Base-by-base conservation (phyloP, 805 yeast genomes). In the Ogataea naganishii region DNA sequence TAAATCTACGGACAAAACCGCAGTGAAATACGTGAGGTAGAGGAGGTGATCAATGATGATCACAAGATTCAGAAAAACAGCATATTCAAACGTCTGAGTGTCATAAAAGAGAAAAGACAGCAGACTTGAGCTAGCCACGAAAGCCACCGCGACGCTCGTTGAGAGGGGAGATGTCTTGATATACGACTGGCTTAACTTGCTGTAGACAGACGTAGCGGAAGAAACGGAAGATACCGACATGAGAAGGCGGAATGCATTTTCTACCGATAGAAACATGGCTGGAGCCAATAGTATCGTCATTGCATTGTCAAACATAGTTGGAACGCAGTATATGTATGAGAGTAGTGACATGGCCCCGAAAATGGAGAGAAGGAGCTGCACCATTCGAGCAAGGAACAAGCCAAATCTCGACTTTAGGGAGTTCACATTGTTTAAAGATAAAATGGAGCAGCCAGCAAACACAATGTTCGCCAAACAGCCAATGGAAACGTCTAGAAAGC, bases 1-100 rank as follows among this genome's bases (percentile, higher is more conserved):
- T 18, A 76, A 55, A 53, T 84, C 94, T 22, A 83, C 69, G 12
- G 79, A 64, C 18, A 82, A 55, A 2, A 81, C 72, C 0, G 85
- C 74, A 2, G 75, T 58, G 35, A 81, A 69, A 49, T 64, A 82
- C 1, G 88, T 70, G 28, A 74, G 46, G 39, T 77, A 84, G 22
- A 83, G 54, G 5, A 67, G 33, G 44, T 73, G 80, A 38, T 80
- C 83, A 23, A 77, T 51, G 2, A 71, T 18, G n/a, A 80, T 40
- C n/a, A n/a, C n/a, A n/a, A n/a, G n/a, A n/a, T n/a, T n/a, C n/a
- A n/a, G n/a, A n/a, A n/a, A n/a, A n/a, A 64, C 38, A 31, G 73
- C 66, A 25, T 62, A 61, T 30, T 63, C 59, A 28, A 51, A 48
- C 5, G 64, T 55, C 13, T 45, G 22, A 18, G 29, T 28, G 21